Evolutionary conservation across 306 rosid genomes (phyloP).

Genomic region (Macrotyloma uniflorum): DNA sequence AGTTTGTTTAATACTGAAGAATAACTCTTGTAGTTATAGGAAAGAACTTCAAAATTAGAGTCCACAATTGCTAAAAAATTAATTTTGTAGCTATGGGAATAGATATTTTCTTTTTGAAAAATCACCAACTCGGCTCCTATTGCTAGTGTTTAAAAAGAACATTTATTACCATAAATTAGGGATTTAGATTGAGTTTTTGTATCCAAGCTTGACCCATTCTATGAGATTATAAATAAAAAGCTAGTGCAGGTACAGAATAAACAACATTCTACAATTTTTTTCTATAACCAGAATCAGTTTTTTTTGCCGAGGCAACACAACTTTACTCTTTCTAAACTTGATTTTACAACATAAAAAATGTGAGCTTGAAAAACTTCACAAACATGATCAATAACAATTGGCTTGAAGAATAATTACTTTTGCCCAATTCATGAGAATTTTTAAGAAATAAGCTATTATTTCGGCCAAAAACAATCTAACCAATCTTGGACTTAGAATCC

Average conservation of each 20-base stretch:
- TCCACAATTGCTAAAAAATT: not conserved
- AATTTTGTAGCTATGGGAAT: not conserved
- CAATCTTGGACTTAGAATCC: not conserved
- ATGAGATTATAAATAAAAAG: not conserved
- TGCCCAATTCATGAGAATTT: not conserved
- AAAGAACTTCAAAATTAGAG: constrained; percentile 6
- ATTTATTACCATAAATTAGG: not conserved
- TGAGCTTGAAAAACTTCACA: not conserved
- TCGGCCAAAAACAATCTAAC: not conserved
- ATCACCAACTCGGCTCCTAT: not conserved
- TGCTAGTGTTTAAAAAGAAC: not conserved
- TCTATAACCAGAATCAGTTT: not conserved
- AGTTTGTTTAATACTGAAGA: not conserved
- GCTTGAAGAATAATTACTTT: not conserved
- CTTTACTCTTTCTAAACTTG: not conserved
- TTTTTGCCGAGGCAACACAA: not conserved
- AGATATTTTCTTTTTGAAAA: not conserved
- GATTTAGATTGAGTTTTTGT: not conserved
- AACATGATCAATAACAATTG: constrained; percentile 7
- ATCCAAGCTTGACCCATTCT: not conserved
- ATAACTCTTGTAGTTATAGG: not conserved
- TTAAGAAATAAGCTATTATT: not conserved
- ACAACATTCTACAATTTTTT: not conserved
- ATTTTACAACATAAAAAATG: not conserved
- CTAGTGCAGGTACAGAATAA: not conserved